Base-by-base conservation (phyloP, 768 basidiomycete species). In the Udeniomyces megalosporus region DNA sequence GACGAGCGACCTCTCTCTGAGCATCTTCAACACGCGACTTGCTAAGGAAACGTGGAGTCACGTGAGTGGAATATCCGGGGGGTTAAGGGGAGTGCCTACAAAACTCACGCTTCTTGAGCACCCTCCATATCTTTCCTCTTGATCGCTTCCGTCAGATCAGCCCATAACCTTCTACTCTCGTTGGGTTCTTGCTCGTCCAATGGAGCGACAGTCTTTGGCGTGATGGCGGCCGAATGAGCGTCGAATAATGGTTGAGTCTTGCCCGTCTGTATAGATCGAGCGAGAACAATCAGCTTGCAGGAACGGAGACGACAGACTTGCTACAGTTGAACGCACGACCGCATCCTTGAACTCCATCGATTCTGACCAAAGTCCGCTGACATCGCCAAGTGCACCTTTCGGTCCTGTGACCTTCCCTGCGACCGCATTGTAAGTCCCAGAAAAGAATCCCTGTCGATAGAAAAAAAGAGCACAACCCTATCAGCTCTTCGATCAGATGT, bases 361-460 rank as follows among this genome's bases (percentile, higher is more conserved):
- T 67, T 85, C 82, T 71, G 83, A 88, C 95, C 95, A 99, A 71
- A 84, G 80, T 31, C 95, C 95, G 15, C 80, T 80, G 42, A 99
- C 75, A 70, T 96, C 91, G 4, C 92, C 95, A 15, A 87, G 76
- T 12, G 67, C 56, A 2, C 88, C 85, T 6, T 74, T 75, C 14
- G 79, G 78, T 54, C 77, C 79, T 66, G 84, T 84, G 68, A 96
- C 79, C 67, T 82, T 81, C 11, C 95, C 95, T 5, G 81, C 73
- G 62, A 99, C 80, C 42, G 84, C 83, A 71, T 99, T 97, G 77
- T 97, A 93, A 60, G 86, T 85, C 26, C 95, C 95, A 0, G 90
- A 91, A 75, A 96, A 95, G 79, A 93, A 96, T 22, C 93, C 93
- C 87, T 88, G 69, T 17, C 45, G 56, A 20, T 22, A 5, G 24